These are phyloP conservation scores for Paramecium primaurelia DNA, from an alignment of 73 alveolate species.

Conservation along the genomic window DNA sequence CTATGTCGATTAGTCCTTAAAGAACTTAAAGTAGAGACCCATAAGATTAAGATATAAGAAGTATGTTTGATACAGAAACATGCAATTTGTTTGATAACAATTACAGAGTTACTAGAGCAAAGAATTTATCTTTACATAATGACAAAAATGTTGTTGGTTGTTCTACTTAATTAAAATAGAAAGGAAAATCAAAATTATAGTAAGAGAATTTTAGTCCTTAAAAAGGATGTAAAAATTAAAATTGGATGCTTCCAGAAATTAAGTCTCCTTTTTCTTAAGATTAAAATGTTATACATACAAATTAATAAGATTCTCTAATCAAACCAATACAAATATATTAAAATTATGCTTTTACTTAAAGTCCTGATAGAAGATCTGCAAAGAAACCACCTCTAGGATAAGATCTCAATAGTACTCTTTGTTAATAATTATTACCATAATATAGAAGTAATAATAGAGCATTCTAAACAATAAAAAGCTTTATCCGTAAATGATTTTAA, in stretches of 20 bases:
- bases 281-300: background rate
- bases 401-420: background rate
- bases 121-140: background rate
- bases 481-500: background rate
- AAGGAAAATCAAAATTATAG: background rate
- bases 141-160: background rate
- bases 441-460: conserved; percentile 13
- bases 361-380: background rate
- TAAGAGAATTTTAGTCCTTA: conserved; percentile 13
- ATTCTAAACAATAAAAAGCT: conserved; percentile 15
- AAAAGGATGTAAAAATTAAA: background rate
- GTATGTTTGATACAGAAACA: background rate
- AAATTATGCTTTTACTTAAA: background rate
- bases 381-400: background rate
- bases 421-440: conserved; percentile 18
- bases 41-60: background rate
- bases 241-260: conserved; percentile 34
- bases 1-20: background rate
- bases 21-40: background rate
- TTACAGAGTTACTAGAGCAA: background rate
- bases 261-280: background rate
- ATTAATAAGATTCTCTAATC: background rate
- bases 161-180: background rate
- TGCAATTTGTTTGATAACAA: background rate
- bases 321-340: background rate